phyloP scores from a whole-genome alignment of 768 basidiomycete species.

The Rhodotorula taiwanensis region DNA sequence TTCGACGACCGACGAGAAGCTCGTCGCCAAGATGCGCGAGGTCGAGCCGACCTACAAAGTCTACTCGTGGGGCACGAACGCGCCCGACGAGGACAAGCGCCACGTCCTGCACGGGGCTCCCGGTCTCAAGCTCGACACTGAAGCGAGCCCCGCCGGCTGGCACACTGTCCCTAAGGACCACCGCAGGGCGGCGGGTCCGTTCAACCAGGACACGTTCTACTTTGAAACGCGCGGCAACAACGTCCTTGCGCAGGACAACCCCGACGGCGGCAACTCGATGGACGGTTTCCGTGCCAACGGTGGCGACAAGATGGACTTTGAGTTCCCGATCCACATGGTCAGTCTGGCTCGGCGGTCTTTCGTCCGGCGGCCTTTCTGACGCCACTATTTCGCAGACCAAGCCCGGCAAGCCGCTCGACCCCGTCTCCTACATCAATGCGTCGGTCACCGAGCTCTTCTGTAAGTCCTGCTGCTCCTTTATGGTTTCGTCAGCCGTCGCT shows the following conservation, averaged over 20 bases:
- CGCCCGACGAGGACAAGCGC: not conserved
- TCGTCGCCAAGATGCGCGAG: slow-evolving; percentile 1
- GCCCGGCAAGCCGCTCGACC: slow-evolving; percentile 52
- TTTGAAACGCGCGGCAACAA: slow-evolving; percentile 62
- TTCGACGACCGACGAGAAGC: slow-evolving; percentile 38
- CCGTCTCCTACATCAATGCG: slow-evolving; percentile 70
- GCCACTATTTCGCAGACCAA: slow-evolving; percentile 43
- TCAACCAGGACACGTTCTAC: slow-evolving; percentile 1
- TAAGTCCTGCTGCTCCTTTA: not conserved
- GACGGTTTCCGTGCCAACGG: slow-evolving; percentile 73
- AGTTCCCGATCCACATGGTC: slow-evolving; percentile 57
- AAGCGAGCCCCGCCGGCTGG: slow-evolving; percentile 71
- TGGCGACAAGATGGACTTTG: slow-evolving; percentile 54
- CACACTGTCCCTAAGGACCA: slow-evolving; percentile 50
- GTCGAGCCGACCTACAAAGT: slow-evolving; percentile 42
- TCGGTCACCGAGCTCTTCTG: slow-evolving; percentile 56
- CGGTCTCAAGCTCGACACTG: slow-evolving; percentile 49
- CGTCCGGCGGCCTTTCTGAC: too few species aligned
- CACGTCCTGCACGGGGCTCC: slow-evolving; percentile 21
- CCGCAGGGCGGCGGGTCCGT: too few species aligned
- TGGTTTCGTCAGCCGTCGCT: not conserved
- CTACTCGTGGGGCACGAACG: slow-evolving; percentile 44
- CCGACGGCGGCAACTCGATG: slow-evolving; percentile 64
- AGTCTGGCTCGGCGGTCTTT: too few species aligned
- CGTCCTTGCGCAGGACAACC: slow-evolving; percentile 91